phyloP scores from a whole-genome alignment of 2,329 filamentous ascomycete species.

The Epichloe uncinata region DNA sequence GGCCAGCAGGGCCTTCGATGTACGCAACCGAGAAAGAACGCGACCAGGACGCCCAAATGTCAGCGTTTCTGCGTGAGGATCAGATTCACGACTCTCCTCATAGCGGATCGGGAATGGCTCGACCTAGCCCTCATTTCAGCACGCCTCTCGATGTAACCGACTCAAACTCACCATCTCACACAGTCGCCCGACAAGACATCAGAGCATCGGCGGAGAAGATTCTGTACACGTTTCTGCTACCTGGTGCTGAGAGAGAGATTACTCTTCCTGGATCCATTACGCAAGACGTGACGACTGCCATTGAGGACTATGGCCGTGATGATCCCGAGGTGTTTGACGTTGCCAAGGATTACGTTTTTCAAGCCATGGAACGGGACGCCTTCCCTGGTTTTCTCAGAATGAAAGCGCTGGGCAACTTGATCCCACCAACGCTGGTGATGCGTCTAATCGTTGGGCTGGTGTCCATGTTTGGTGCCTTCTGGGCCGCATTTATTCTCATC shows the following conservation, averaged over 20 bases:
- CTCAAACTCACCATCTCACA: slow-evolving; percentile 71
- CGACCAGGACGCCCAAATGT: slow-evolving; percentile 79
- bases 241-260: slow-evolving; percentile 93
- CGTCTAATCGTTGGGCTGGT: slow-evolving; percentile 70
- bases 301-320: slow-evolving; percentile 83
- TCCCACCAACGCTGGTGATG: slow-evolving; percentile 78
- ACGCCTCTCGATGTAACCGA: slow-evolving; percentile 52
- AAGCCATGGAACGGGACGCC: slow-evolving; percentile 97
- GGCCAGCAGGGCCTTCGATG: slow-evolving; percentile 46
- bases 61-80: slow-evolving; percentile 69
- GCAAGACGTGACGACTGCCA: slow-evolving; percentile 69
- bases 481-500: slow-evolving; percentile 87
- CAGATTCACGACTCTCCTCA: slow-evolving; percentile 41
- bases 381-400: slow-evolving; percentile 92
- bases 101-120: slow-evolving; percentile 31
- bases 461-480: slow-evolving; percentile 82
- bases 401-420: slow-evolving; percentile 91
- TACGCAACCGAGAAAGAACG: slow-evolving; percentile 57
- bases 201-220: slow-evolving; percentile 94
- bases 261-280: slow-evolving; percentile 81
- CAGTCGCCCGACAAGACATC: slow-evolving; percentile 79
- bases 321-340: slow-evolving; percentile 96
- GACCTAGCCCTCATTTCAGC: slow-evolving; percentile 43
- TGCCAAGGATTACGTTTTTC: slow-evolving; percentile 98
- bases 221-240: slow-evolving; percentile 91